Conservation (phyloP, 306 rosid species). For the Pyrus communis region DNA sequence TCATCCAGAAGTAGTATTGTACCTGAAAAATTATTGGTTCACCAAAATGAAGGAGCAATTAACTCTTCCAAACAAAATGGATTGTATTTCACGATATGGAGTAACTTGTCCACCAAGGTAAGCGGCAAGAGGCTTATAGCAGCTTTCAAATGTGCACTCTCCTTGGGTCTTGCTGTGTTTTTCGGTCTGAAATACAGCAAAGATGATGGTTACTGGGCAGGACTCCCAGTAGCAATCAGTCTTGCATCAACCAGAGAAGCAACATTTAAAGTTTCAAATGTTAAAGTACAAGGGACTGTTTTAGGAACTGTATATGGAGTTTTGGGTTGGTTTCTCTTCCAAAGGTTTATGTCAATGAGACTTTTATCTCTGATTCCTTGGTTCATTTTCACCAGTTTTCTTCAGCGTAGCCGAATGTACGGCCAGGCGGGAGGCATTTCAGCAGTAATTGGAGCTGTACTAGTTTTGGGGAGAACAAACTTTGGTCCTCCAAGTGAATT, state of each 20-base stretch:
- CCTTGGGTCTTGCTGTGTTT: constrained; percentile 52
- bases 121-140: constrained; percentile 21
- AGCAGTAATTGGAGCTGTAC: constrained; percentile 53
- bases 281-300: constrained; percentile 62
- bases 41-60: background rate
- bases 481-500: constrained; percentile 61
- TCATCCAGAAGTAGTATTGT: background rate
- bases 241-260: constrained; percentile 47
- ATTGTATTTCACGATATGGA: background rate
- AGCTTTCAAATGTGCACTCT: constrained; percentile 42
- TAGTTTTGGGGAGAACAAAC: constrained; percentile 47
- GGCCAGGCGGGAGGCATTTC: constrained; percentile 69
- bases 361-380: constrained; percentile 62
- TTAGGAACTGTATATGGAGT: constrained; percentile 62
- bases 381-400: constrained; percentile 60
- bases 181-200: constrained; percentile 52
- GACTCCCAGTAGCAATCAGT: constrained; percentile 58
- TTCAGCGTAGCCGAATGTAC: constrained; percentile 53
- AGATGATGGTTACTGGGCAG: constrained; percentile 53
- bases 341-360: constrained; percentile 26
- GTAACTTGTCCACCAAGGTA: constrained; percentile 4
- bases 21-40: background rate
- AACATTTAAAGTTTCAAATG: constrained; percentile 48
- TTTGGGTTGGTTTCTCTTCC: constrained; percentile 46
- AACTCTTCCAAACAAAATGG: constrained; percentile 1